Evolutionary conservation across 1,284 basidiomycete genomes (phyloP), one percentile per base, ranked within the genome.

Genomic region (Athelia sp.): DNA sequence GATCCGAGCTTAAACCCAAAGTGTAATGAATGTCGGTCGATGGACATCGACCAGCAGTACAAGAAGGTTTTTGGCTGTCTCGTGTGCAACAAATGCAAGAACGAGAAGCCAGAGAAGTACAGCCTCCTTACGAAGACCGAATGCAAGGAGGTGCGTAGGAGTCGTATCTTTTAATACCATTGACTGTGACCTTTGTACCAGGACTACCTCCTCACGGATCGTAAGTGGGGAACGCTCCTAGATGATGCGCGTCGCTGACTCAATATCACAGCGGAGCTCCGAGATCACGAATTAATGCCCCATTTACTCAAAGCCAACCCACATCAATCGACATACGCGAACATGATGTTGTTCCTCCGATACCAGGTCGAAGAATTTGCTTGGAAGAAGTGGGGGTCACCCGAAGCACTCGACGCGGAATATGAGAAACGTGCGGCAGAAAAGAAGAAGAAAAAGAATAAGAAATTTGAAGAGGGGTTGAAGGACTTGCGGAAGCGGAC

Each of bases 311-410:
- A 95, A 63, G 90, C 93, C 3, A 99, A 99, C 63, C 97, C 97
- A 1, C 95, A 99, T 72, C 91, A 93, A 55, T 91, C 93, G 19
- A 97, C 93, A 0, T 99, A 93, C 64, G 90, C 89, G 45, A 99
- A 99, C 72, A 99, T 99, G 97, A 99, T 99, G 97, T 78, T 99
- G 21, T 99, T 93, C 69, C 76, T 98, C 6, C 84, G 97, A 21
- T 87, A 76, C 59, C 95, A 98, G 68, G 94, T 99, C 2, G 97
- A 99, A 66, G 87, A 87, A 22, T 98, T 96, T 64, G 96, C 97
- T 2, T 98, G 92, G 84, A 86, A 89, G 59, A 99, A 98, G 69
- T 99, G 97, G 97, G 94, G 93, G 0, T 93, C 93, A 0, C 79
- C 92, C 10, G 92, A 96, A 62, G 93, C 84, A 1, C 69, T 99